These are phyloP conservation scores for Endogone sp. DNA, from an alignment of 192 early-diverging fungal genomes.

Conservation along the genomic window DNA sequence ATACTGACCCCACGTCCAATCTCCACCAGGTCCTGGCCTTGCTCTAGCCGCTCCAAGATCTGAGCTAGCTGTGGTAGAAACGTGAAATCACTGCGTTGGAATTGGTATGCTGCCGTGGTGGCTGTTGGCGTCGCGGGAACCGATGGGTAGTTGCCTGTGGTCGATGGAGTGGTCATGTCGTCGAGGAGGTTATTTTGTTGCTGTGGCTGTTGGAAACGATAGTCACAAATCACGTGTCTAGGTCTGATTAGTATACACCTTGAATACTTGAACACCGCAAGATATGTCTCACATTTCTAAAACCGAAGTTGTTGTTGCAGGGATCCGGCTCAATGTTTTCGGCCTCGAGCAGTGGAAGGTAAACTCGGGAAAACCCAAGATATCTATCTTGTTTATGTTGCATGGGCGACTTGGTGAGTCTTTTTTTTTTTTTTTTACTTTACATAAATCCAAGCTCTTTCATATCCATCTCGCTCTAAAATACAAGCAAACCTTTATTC, in stretches of 20 bases:
- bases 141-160: background rate
- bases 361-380: background rate
- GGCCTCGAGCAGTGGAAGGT: background rate
- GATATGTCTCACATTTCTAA: background rate
- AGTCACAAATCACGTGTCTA: background rate
- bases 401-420: background rate
- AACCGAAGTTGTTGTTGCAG: background rate
- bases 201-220: background rate
- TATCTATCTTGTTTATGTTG: background rate
- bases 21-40: slow-evolving; percentile 28
- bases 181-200: background rate
- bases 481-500: background rate
- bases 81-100: slow-evolving; percentile 33
- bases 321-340: background rate
- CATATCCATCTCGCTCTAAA: no score
- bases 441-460: no score
- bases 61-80: slow-evolving; percentile 27
- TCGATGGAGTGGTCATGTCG: background rate
- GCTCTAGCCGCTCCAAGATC: slow-evolving; percentile 24
- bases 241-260: no score
- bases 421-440: background rate
- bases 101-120: slow-evolving; percentile 14
- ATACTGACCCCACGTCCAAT: slow-evolving; percentile 3
- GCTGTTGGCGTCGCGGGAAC: background rate
- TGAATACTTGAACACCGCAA: no score